phyloP scores from a whole-genome alignment of 2,329 filamentous ascomycete genomes.

The Pyricularia sp. region DNA sequence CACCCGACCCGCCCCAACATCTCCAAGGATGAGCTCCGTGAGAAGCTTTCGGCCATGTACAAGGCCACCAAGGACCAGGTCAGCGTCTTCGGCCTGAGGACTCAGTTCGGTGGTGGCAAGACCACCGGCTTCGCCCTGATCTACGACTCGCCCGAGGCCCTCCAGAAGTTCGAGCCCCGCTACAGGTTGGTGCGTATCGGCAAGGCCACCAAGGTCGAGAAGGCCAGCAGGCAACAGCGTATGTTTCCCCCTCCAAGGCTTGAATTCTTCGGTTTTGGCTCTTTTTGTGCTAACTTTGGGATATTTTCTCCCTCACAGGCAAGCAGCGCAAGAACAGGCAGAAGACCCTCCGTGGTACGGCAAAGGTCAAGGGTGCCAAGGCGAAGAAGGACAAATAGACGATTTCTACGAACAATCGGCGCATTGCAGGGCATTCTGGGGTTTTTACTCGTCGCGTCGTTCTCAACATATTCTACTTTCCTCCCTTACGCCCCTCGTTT shows the following conservation, averaged over 20 bases:
- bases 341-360: slow-evolving; percentile 96
- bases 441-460: slow-evolving; percentile 14
- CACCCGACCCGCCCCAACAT: slow-evolving; percentile 98
- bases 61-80: slow-evolving; percentile 97
- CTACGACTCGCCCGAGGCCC: slow-evolving; percentile 94
- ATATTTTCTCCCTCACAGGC: slow-evolving; percentile 43
- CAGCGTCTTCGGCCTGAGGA: slow-evolving; percentile 96
- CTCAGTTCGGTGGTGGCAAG: slow-evolving; percentile 99
- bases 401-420: slow-evolving; percentile 12
- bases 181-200: slow-evolving; percentile 95
- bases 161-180: slow-evolving; percentile 99
- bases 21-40: slow-evolving; percentile 96
- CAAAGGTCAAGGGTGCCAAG: slow-evolving; percentile 93
- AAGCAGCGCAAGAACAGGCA: slow-evolving; percentile 99
- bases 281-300: not conserved
- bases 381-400: slow-evolving; percentile 88
- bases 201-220: slow-evolving; percentile 88
- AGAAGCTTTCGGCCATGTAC: slow-evolving; percentile 91
- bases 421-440: slow-evolving; percentile 9
- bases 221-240: slow-evolving; percentile 97
- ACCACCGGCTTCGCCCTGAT: slow-evolving; percentile 96
- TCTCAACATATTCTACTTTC: not conserved
- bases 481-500: not conserved
- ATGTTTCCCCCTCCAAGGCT: slow-evolving; percentile 28
- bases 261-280: not conserved